phyloP scores from a whole-genome alignment of 2,329 filamentous ascomycete species.

The Hymenoscyphus salicellus region DNA sequence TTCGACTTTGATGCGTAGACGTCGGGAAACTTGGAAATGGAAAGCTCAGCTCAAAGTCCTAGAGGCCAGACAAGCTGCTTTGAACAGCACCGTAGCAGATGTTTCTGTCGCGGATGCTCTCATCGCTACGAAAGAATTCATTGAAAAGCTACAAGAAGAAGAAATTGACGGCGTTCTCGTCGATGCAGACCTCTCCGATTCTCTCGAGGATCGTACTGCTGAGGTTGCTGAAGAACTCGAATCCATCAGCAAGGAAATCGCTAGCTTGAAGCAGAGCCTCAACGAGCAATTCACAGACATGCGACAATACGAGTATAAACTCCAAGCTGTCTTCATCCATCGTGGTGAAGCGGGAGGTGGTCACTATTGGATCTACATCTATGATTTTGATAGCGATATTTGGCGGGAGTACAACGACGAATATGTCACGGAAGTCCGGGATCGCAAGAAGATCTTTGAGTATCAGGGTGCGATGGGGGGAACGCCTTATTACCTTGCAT shows the following conservation, averaged over 20 bases:
- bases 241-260: slow-evolving; percentile 46
- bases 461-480: slow-evolving; percentile 62
- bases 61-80: slow-evolving; percentile 39
- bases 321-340: slow-evolving; percentile 93
- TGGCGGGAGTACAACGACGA: slow-evolving; percentile 97
- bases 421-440: slow-evolving; percentile 65
- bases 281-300: slow-evolving; percentile 59
- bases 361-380: slow-evolving; percentile 89
- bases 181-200: slow-evolving; percentile 39
- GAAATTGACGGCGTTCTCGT: slow-evolving; percentile 43
- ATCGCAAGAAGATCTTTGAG: slow-evolving; percentile 66
- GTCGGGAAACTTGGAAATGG: slow-evolving; percentile 71
- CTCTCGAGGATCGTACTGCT: slow-evolving; percentile 45
- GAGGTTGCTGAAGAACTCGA: slow-evolving; percentile 47
- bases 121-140: slow-evolving; percentile 38
- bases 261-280: slow-evolving; percentile 40
- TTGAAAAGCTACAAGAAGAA: slow-evolving; percentile 43
- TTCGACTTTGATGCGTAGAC: slow-evolving; percentile 59
- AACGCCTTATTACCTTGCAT: slow-evolving; percentile 80
- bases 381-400: slow-evolving; percentile 73
- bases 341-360: slow-evolving; percentile 69
- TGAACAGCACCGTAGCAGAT: slow-evolving; percentile 26
- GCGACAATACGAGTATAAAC: slow-evolving; percentile 67
- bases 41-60: slow-evolving; percentile 61
- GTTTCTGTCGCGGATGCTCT: slow-evolving; percentile 33